Conservation (phyloP, 2,329 filamentous ascomycete genomes). For the Lasiodiplodia sp. region DNA sequence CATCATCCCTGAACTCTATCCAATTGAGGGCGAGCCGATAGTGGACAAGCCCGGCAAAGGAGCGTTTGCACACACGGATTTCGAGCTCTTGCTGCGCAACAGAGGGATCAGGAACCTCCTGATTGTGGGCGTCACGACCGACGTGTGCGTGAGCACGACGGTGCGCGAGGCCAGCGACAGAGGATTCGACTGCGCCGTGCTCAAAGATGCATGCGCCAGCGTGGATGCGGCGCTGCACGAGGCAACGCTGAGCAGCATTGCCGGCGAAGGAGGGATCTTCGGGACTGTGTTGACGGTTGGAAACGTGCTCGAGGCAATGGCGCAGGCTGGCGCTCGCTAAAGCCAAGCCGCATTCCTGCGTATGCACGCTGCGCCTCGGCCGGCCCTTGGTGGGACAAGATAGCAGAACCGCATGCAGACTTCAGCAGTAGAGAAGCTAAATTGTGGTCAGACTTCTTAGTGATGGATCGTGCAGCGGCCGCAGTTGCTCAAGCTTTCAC, state of each 20-base stretch:
- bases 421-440: neutral
- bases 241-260: conserved; percentile 38
- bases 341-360: neutral
- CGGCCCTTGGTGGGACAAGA: neutral
- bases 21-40: conserved; percentile 54
- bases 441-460: neutral
- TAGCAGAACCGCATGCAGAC: neutral
- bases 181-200: conserved; percentile 61
- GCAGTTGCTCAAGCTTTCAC: conserved; percentile 13
- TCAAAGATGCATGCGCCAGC: conserved; percentile 56
- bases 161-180: conserved; percentile 64
- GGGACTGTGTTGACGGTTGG: conserved; percentile 17
- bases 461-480: neutral
- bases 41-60: conserved; percentile 64
- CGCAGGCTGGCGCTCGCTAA: conserved; percentile 10
- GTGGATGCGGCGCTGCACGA: conserved; percentile 41
- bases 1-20: conserved; percentile 62
- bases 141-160: conserved; percentile 63
- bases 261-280: conserved; percentile 23
- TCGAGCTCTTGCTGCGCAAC: conserved; percentile 59
- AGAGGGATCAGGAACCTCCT: conserved; percentile 62
- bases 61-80: conserved; percentile 62
- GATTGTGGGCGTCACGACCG: conserved; percentile 62
- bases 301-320: conserved; percentile 38
- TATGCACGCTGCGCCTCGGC: neutral